A percentile compares a stretch with the other conserved stretches of the same genome.
Evolutionary conservation across 805 yeast genomes (phyloP).

Genomic region (Teunomyces pallodes): DNA sequence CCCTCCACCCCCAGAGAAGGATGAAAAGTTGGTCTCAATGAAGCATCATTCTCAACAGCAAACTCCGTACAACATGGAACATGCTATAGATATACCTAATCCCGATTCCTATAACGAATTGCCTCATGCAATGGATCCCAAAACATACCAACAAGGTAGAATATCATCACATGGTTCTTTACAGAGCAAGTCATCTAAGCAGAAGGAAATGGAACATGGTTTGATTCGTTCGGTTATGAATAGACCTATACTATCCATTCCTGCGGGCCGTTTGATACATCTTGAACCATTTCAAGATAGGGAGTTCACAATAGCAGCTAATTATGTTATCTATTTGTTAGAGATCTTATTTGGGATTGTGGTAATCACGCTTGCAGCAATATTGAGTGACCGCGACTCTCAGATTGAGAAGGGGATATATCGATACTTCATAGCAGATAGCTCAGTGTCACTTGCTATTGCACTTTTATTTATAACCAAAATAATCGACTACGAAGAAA

Average conservation of each 20-base stretch:
- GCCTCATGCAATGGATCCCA: slow-evolving; percentile 24
- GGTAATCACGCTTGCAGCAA: slow-evolving; percentile 25
- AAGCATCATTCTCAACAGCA: slow-evolving; percentile 5
- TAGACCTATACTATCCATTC: slow-evolving; percentile 25
- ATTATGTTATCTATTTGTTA: slow-evolving; percentile 27
- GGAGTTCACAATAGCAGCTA: slow-evolving; percentile 22
- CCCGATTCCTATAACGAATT: slow-evolving; percentile 15
- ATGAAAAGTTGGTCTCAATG: slow-evolving; percentile 6
- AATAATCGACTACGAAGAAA: slow-evolving; percentile 36
- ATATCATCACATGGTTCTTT: slow-evolving; percentile 8
- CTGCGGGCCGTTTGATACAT: slow-evolving; percentile 16
- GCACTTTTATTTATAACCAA: slow-evolving; percentile 34
- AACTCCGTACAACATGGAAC: slow-evolving; percentile 7
- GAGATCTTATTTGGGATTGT: slow-evolving; percentile 29
- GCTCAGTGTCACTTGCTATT: slow-evolving; percentile 29
- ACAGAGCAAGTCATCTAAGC: slow-evolving; percentile 19
- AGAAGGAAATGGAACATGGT: slow-evolving; percentile 23
- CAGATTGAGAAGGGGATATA: slow-evolving; percentile 25
- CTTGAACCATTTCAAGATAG: slow-evolving; percentile 10
- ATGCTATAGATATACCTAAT: slow-evolving; percentile 5
- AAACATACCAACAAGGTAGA: slow-evolving; percentile 10
- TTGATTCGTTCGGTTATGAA: slow-evolving; percentile 34
- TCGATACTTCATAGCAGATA: slow-evolving; percentile 37
- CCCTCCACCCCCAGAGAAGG: slow-evolving; percentile 11
- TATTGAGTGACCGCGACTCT: slow-evolving; percentile 24